Conservation (phyloP, 768 basidiomycete genomes). For the Rhizopogon salebrosus region DNA sequence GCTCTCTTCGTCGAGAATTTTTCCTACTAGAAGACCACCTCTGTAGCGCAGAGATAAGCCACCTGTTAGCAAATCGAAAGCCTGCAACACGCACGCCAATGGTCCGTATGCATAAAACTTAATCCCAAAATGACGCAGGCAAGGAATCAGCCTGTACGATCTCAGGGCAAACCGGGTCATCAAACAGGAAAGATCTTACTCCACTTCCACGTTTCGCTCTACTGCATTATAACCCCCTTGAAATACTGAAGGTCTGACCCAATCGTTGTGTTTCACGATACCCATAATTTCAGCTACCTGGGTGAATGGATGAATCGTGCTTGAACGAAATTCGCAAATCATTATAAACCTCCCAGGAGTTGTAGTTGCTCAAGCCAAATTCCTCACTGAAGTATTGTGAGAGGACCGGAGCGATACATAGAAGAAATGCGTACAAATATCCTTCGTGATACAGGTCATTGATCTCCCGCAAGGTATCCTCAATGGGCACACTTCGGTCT, state of each 20-base stretch:
- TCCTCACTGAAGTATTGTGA: conserved; percentile 3
- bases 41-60: background rate
- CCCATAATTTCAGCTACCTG: conserved; percentile 41
- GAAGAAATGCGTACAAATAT: conserved; percentile 34
- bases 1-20: conserved; percentile 7
- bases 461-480: conserved; percentile 39
- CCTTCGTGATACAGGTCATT: conserved; percentile 47
- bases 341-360: conserved; percentile 29
- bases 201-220: conserved; percentile 33
- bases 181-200: conserved; percentile 9
- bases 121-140: conserved; percentile 36
- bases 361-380: conserved; percentile 13
- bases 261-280: conserved; percentile 38
- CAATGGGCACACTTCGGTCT: conserved; percentile 39
- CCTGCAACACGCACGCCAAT: conserved; percentile 6
- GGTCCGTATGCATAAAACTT: conserved; percentile 28
- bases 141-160: conserved; percentile 29
- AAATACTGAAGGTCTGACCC: conserved; percentile 45
- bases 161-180: background rate
- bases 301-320: background rate
- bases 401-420: background rate
- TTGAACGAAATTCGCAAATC: background rate
- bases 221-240: conserved; percentile 45
- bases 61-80: background rate
- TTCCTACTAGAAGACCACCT: conserved; percentile 12